Base-by-base conservation (phyloP, 2,329 filamentous ascomycete species). In the Canariomyces notabilis region DNA sequence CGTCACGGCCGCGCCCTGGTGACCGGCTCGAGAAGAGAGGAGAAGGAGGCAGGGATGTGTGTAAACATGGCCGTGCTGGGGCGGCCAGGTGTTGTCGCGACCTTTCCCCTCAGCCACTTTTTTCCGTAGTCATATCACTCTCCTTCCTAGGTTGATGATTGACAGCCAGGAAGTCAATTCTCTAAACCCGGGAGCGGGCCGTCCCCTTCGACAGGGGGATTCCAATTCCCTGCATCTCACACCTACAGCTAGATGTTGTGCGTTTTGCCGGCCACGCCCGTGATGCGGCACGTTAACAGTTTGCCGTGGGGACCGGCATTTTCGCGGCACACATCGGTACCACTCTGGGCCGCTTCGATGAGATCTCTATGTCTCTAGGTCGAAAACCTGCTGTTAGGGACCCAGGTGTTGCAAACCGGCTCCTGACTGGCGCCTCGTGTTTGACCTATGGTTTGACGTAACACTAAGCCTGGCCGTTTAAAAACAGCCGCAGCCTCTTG, bases 151-250 rank as follows among this genome's bases (percentile, higher is more conserved):
- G n/a, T n/a, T n/a, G n/a, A n/a, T 31, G 18, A 33, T 49, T 42
- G 26, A 38, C n/a, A 36, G 36, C 36, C 35, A 19, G 23, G 37
- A 37, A 18, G 21, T 19, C 21, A 23, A 36, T 35, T 34, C 14
- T 44, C 32, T 19, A 41, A 44, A 47, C 18, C 40, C 51, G 47
- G 55, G 56, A 49, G 55, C 53, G 56, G 55, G 42, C 56, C 56
- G 51, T 51, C 46, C 56, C 55, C 47, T 42, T 41, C 15, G 43
- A 42, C 21, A 39, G 20, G 44, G 29, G 19, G 37, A 38, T 32
- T 32, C 15, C 19, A 33, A 40, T 22, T 38, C 35, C 26, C 39
- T 45, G 42, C 36, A 20, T 34, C 20, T 26, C 22, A 23, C 23
- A n/a, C n/a, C n/a, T n/a, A n/a, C 20, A 37, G 15, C n/a, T 4